Evolutionary conservation across 371 early-diverging fungal species (phyloP), one percentile per base, ranked within the genome.

Genomic region (Circinella minor): DNA sequence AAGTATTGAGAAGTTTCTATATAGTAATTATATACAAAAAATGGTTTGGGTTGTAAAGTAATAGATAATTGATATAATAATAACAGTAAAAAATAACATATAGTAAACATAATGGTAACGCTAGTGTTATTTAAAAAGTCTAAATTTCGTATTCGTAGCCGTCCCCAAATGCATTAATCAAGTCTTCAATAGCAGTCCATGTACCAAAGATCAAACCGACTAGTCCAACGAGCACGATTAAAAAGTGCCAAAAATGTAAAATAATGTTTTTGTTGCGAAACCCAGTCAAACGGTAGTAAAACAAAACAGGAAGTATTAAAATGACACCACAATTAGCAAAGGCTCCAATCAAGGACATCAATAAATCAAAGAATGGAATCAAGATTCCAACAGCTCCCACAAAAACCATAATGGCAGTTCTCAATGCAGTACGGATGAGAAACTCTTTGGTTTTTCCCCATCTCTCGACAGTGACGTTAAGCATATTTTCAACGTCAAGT

Each of bases 261-360:
- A 64, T 9, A 27, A 27, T 2, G 27, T 85, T 73, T 27, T 93
- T 87, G 47, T 75, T 82, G 27, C 81, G 71, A 71, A 88, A 73
- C 17, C 91, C 91, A 77, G 87, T 93, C 15, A 96, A 76, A 66
- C 89, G 87, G 37, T 91, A 74, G 76, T 95, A 92, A 73, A 90
- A 94, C 10, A 90, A 70, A 15, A 94, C 84, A 4, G 96, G 96
- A 71, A 95, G 86, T 15, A 95, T 89, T 73, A 95, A 94, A 38
- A 94, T 92, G 47, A 93, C 81, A 74, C 88, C 77, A 65, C 91
- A 92, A 59, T 90, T 92, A 20, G 91, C 86, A 51, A 95, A 75
- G 5, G 94, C 91, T 37, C 96, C 96, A 46, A 96, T 71, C 36
- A 96, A 78, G 11, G 92, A 86, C 91, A 95, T 92, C 57, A 94